Conservation (phyloP, 768 basidiomycete genomes). For the Calocera cornea region DNA sequence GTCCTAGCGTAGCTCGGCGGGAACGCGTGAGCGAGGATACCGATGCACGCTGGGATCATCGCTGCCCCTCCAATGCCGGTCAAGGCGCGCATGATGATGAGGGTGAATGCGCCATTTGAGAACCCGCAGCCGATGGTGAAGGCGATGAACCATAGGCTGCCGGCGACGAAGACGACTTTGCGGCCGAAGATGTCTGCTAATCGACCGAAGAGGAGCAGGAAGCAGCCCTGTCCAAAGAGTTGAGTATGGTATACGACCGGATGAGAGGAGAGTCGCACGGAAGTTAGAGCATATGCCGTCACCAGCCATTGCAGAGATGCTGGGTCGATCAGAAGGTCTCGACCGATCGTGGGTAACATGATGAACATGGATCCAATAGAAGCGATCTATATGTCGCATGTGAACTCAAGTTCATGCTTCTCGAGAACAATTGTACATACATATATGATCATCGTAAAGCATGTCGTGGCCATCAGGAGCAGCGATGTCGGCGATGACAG, state of each 20-base stretch:
- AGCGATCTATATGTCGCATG: neutral
- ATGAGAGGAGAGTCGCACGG: neutral
- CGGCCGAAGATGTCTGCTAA: constrained; percentile 69
- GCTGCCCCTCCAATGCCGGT: constrained; percentile 72
- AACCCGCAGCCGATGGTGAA: constrained; percentile 58
- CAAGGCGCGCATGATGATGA: constrained; percentile 60
- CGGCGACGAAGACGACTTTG: constrained; percentile 50
- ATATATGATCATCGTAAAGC: neutral
- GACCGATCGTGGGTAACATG: constrained; percentile 20
- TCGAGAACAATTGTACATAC: no score
- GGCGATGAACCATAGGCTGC: constrained; percentile 38
- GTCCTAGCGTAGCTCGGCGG: constrained; percentile 54
- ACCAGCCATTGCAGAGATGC: constrained; percentile 24
- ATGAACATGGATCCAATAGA: constrained; percentile 1
- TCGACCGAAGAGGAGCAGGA: constrained; percentile 64
- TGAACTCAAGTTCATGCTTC: no score
- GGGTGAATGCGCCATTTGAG: constrained; percentile 30
- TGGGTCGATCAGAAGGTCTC: constrained; percentile 21
- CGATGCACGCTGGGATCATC: constrained; percentile 51
- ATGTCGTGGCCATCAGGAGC: neutral
- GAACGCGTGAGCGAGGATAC: constrained; percentile 71
- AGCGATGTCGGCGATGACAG: neutral
- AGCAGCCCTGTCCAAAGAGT: constrained; percentile 38
- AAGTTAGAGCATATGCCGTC: constrained; percentile 22
- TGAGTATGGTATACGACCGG: neutral